Evolutionary conservation across 495 filamentous ascomycete species (phyloP), one percentile per base, ranked within the genome.

Genomic region (Bombardia bombarda): DNA sequence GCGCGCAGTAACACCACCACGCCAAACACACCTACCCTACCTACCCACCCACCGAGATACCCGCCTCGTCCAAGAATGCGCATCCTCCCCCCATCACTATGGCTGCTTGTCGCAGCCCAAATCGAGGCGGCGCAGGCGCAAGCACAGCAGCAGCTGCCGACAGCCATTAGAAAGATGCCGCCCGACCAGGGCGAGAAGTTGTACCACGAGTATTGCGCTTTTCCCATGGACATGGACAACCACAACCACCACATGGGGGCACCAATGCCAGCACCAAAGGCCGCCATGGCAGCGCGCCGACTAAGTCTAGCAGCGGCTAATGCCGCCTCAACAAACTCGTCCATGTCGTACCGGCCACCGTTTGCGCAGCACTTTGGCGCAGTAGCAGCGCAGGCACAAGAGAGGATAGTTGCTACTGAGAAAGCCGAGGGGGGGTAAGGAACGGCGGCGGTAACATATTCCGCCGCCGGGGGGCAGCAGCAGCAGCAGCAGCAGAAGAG

Each of bases 181-280:
- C 65, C 58, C 4, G 86, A 95, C 57, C 78, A 85, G 45, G 82
- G 83, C 26, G 86, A 93, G 59, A 97, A 90, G 67, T 90, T 96
- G 65, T 82, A 81, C 51, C 67, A 74, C 33, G 66, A 78, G 16
- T 78, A 82, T 59, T 78, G 57, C 60, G 69, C 68, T 42, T 77
- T 73, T 41, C 49, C 58, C 0, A 55, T 54, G n/a, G 19, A 38
- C 23, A 12, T n/a, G n/a, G n/a, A n/a, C n/a, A n/a, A n/a, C n/a
- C n/a, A n/a, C n/a, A n/a, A n/a, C n/a, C n/a, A n/a, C n/a, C n/a
- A n/a, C n/a, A n/a, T n/a, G n/a, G n/a, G n/a, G n/a, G 16, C 21
- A 16, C 20, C 40, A 30, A 41, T 31, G 7, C 23, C 12, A 4
- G 40, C 34, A n/a, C 34, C 52, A 25, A 20, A 49, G 0, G 31